Evolutionary conservation across 176 grass and related monocot genomes (phyloP).

Genomic region (Triticum dicoccoides): DNA sequence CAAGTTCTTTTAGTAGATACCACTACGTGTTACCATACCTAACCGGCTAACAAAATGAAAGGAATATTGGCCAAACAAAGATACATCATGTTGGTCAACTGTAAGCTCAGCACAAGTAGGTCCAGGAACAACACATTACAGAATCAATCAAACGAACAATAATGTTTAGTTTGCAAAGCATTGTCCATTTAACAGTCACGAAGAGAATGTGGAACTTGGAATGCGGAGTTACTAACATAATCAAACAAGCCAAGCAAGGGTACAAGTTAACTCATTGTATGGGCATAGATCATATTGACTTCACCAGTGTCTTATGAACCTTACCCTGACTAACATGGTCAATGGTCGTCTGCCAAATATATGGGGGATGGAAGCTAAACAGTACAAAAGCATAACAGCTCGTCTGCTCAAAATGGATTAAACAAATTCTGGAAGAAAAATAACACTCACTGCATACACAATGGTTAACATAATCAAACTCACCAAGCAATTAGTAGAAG

Average conservation of each 20-base stretch:
- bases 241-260: neutral
- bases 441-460: too few relatives aligned
- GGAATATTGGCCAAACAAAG: neutral
- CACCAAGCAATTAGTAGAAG: neutral
- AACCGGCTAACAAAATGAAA: neutral
- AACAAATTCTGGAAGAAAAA: neutral
- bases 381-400: neutral
- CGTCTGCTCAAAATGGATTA: neutral
- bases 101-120: conserved; percentile 6
- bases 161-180: neutral
- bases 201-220: neutral
- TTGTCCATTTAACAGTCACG: neutral
- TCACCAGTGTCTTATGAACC: neutral
- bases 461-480: neutral
- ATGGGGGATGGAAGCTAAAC: neutral
- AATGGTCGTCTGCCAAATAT: neutral
- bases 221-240: neutral
- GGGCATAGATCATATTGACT: neutral
- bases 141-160: neutral
- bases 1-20: neutral
- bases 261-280: neutral
- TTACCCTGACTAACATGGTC: neutral
- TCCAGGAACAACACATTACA: neutral
- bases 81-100: conserved; percentile 8
- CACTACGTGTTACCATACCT: neutral